phyloP scores from a whole-genome alignment of 306 rosid species.

The Dalbergia cochinchinensis region DNA sequence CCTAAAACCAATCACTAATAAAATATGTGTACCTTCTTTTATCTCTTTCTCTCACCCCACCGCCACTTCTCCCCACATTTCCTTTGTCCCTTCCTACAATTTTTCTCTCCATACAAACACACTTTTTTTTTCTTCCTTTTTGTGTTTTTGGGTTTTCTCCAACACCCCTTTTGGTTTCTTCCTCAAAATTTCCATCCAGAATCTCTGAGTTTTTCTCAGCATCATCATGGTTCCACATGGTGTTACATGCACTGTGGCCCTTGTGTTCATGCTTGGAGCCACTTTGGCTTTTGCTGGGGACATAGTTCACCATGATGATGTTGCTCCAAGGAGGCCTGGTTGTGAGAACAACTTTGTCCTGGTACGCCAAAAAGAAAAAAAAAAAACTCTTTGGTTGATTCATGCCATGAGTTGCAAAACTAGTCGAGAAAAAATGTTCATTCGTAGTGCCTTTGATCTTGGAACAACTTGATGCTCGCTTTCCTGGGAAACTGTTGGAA shows the following conservation, averaged over 20 bases:
- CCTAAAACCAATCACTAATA: background rate
- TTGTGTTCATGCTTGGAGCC: slow-evolving; percentile 52
- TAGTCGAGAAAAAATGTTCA: slow-evolving; percentile 7
- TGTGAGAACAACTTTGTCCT: slow-evolving; percentile 92
- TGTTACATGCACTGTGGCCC: slow-evolving; percentile 45
- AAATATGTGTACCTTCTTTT: slow-evolving; percentile 8
- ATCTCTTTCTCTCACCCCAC: slow-evolving; percentile 36
- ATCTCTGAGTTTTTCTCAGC: background rate
- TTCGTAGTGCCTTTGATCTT: slow-evolving; percentile 23
- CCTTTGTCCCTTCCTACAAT: slow-evolving; percentile 42
- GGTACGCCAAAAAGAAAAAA: slow-evolving; percentile 56
- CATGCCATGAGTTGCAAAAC: slow-evolving; percentile 16
- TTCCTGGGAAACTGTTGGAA: slow-evolving; percentile 44
- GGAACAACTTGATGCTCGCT: slow-evolving; percentile 34
- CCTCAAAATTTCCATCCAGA: slow-evolving; percentile 32
- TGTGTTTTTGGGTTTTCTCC: background rate
- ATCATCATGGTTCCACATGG: slow-evolving; percentile 66
- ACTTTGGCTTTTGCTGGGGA: slow-evolving; percentile 80
- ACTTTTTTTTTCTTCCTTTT: background rate
- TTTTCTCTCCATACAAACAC: slow-evolving; percentile 25
- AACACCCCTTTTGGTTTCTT: slow-evolving; percentile 34
- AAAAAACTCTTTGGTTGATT: slow-evolving; percentile 13
- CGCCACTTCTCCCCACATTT: slow-evolving; percentile 35
- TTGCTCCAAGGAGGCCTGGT: slow-evolving; percentile 88
- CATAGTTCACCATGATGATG: slow-evolving; percentile 85